Evolutionary conservation across 2,329 filamentous ascomycete genomes (phyloP).

Genomic region (Blastomyces gilchristii): DNA sequence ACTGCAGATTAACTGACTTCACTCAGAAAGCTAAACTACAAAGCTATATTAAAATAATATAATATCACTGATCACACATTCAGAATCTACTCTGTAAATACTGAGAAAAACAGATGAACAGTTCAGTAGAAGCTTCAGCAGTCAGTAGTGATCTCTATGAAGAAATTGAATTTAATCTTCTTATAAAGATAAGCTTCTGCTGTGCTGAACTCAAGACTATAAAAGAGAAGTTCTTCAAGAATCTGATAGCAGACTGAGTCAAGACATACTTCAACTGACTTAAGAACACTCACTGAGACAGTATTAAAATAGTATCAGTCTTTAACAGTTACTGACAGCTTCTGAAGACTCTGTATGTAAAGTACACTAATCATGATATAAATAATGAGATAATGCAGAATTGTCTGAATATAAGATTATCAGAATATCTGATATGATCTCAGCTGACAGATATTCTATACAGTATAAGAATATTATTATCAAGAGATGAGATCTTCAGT

Average conservation of each 20-base stretch:
- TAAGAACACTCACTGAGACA: constrained; percentile 3
- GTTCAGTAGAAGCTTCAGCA: background rate
- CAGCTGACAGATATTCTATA: background rate
- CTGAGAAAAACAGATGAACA: background rate
- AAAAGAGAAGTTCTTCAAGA: background rate
- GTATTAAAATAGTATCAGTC: background rate
- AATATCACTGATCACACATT: background rate
- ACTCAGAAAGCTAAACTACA: background rate
- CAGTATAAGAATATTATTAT: background rate
- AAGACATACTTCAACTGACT: constrained; percentile 7
- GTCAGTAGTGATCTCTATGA: background rate
- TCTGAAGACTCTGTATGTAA: constrained; percentile 1
- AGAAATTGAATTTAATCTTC: background rate
- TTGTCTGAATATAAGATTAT: background rate
- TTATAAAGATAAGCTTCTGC: constrained; percentile 1
- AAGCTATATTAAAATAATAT: background rate
- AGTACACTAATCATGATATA: constrained; percentile 2
- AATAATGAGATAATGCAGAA: background rate
- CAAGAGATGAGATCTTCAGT: background rate
- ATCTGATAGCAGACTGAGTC: background rate
- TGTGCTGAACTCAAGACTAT: background rate
- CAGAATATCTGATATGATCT: background rate
- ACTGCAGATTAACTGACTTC: background rate
- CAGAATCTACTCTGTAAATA: background rate
- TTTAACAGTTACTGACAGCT: constrained; percentile 4